phyloP scores from a whole-genome alignment of 2,329 filamentous ascomycete species.

The Aspergillus sclerotialis region DNA sequence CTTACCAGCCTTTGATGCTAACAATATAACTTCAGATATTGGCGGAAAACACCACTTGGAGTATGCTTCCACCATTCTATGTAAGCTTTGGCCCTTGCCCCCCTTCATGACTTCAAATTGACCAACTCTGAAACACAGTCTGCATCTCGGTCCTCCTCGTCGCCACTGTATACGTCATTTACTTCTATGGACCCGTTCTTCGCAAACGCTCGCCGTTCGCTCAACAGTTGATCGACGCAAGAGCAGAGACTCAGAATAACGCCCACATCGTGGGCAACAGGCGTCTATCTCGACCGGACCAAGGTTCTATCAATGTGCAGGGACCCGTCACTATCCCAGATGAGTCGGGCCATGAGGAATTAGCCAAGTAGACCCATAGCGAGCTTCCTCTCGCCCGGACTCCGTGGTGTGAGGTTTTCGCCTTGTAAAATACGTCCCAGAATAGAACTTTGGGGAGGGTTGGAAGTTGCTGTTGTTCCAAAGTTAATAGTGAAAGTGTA shows the following conservation, averaged over 20 bases:
- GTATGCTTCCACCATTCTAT: constrained; percentile 56
- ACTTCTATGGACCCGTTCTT: constrained; percentile 55
- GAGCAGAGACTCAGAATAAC: constrained; percentile 17
- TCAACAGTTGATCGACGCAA: constrained; percentile 48
- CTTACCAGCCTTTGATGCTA: not conserved
- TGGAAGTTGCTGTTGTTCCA: no score
- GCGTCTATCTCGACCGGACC: no score
- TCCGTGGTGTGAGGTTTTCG: no score
- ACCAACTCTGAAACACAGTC: constrained; percentile 22
- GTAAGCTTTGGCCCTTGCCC: constrained; percentile 14
- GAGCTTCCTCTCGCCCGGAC: no score
- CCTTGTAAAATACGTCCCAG: no score
- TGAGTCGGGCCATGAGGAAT: no score
- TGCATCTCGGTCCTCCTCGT: constrained; percentile 55
- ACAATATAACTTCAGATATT: constrained; percentile 37
- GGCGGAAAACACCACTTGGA: constrained; percentile 47
- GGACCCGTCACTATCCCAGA: no score
- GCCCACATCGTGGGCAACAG: no score
- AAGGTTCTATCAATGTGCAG: no score
- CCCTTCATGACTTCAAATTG: not conserved
- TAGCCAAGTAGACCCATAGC: no score
- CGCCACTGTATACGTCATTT: constrained; percentile 57
- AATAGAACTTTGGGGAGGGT: no score
- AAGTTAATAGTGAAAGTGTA: no score
- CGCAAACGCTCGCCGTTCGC: constrained; percentile 57